Conservation (phyloP, 495 filamentous ascomycete species). For the Xylaria palmicola region DNA sequence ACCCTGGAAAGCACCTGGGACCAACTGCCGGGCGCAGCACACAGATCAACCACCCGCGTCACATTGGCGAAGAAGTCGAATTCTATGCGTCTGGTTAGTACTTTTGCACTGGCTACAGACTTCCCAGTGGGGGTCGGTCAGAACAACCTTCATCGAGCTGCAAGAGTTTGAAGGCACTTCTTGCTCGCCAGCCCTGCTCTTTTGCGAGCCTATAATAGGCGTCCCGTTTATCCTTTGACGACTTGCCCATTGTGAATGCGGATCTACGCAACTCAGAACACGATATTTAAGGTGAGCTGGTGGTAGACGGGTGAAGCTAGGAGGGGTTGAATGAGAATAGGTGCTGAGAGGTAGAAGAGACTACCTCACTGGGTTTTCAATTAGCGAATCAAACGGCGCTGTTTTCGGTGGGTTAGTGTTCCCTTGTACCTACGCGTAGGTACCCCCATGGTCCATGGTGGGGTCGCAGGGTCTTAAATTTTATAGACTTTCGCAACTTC, state of each 20-base stretch:
- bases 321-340: neutral
- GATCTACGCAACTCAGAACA: neutral
- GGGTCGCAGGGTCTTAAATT: slow-evolving; percentile 14
- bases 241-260: slow-evolving; percentile 85
- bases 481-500: slow-evolving; percentile 23
- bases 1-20: slow-evolving; percentile 92
- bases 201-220: slow-evolving; percentile 97
- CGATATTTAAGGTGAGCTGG: neutral
- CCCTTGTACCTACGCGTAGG: neutral
- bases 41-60: slow-evolving; percentile 93
- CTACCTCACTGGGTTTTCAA: neutral
- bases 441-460: neutral
- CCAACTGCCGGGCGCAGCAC: slow-evolving; percentile 95
- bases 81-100: slow-evolving; percentile 48
- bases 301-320: neutral
- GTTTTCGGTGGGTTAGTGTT: neutral
- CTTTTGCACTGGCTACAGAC: no score
- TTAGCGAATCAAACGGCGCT: slow-evolving; percentile 7
- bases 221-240: slow-evolving; percentile 97
- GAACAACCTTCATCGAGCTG: slow-evolving; percentile 77
- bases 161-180: slow-evolving; percentile 93
- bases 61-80: slow-evolving; percentile 89
- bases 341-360: no score
- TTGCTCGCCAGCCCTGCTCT: slow-evolving; percentile 96
- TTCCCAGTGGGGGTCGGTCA: neutral